These are phyloP conservation scores for Zygoascus flipseniorum DNA, from an alignment of 805 yeast genomes.

Conservation along the genomic window DNA sequence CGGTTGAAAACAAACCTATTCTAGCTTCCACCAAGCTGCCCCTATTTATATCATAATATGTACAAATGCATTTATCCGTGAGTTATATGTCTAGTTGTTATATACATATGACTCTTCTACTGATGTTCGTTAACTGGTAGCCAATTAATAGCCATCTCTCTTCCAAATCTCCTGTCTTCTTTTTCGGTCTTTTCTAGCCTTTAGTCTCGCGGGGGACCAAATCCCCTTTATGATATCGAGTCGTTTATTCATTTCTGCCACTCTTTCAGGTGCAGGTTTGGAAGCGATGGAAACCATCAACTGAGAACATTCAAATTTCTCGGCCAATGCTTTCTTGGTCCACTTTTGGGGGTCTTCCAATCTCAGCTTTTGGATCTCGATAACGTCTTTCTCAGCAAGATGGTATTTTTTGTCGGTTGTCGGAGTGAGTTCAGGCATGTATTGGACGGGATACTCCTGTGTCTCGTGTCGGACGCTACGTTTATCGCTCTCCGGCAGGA, in stretches of 20 bases:
- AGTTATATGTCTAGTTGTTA: background rate
- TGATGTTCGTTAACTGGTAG: background rate
- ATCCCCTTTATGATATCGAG: constrained; percentile 36
- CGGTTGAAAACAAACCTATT: too few species aligned
- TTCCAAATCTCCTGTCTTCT: constrained; percentile 60
- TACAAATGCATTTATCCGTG: background rate
- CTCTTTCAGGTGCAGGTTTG: constrained; percentile 29
- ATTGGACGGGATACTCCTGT: constrained; percentile 15
- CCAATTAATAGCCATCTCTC: constrained; percentile 34
- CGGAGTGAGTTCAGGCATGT: constrained; percentile 31
- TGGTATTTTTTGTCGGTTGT: constrained; percentile 39
- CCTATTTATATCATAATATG: background rate
- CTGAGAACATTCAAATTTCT: constrained; percentile 45
- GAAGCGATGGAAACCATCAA: constrained; percentile 49
- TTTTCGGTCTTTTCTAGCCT: constrained; percentile 47
- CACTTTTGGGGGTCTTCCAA: constrained; percentile 48
- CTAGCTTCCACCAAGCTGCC: too few species aligned
- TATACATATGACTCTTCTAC: background rate
- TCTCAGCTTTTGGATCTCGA: constrained; percentile 51
- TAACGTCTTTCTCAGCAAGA: constrained; percentile 48
- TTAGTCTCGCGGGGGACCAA: constrained; percentile 42
- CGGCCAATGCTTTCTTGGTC: constrained; percentile 56
- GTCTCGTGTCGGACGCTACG: constrained; percentile 35
- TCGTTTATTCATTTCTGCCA: constrained; percentile 39
- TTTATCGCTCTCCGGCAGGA: constrained; percentile 55